phyloP scores from a whole-genome alignment of 345 rosid species.

The Eucalyptus victrix region DNA sequence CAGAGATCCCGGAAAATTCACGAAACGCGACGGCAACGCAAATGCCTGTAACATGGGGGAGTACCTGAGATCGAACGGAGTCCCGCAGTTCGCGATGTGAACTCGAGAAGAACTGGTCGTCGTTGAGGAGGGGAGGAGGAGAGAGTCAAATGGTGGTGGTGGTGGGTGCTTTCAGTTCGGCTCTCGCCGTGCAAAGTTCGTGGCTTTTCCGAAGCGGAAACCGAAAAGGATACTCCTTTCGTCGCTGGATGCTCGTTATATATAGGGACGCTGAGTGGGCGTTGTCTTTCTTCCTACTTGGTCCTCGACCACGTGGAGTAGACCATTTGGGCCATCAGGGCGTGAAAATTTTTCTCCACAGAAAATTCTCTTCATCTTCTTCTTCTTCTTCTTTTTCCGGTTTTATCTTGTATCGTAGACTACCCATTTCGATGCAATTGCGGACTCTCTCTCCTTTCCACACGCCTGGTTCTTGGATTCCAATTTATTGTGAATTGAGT shows the following conservation, averaged over 20 bases:
- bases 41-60: background rate
- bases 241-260: background rate
- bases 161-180: background rate
- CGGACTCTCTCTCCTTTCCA: background rate
- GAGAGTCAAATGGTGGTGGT: background rate
- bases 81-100: background rate
- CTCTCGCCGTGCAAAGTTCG: background rate
- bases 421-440: background rate
- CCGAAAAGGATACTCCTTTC: too few relatives aligned
- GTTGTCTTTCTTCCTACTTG: background rate
- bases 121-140: background rate
- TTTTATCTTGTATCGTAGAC: background rate
- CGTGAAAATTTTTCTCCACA: background rate
- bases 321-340: background rate
- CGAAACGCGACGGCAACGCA: background rate
- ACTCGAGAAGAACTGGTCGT: background rate
- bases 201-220: background rate
- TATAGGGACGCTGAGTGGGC: background rate
- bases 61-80: background rate
- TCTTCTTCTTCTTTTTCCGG: background rate
- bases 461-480: background rate
- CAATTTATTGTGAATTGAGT: background rate
- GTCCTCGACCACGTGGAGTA: constrained; percentile 38
- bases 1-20: background rate
- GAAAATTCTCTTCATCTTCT: background rate